These are phyloP conservation scores for Acanthamoeba castellanii DNA, from an alignment of 208 protist genomes.

Conservation along the genomic window DNA sequence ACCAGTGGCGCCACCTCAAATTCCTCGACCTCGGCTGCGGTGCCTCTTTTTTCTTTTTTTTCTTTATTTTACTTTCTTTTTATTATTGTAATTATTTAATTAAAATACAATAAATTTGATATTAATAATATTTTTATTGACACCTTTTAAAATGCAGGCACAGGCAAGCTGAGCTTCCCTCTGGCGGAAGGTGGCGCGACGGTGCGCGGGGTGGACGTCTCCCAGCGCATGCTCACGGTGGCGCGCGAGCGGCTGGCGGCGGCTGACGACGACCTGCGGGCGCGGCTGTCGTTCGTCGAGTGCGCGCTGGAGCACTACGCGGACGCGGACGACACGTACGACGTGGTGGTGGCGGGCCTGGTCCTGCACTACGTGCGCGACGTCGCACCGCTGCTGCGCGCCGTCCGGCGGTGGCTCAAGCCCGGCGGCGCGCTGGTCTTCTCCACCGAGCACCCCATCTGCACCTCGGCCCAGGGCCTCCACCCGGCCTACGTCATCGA, in stretches of 20 bases:
- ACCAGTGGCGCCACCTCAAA: background rate
- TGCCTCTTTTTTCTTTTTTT: background rate
- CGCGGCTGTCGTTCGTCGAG: background rate
- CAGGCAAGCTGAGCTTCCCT: constrained; percentile 17
- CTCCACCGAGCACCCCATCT: constrained; percentile 9
- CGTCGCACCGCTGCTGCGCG: background rate
- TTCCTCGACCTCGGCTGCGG: constrained; percentile 35
- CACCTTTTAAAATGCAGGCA: background rate
- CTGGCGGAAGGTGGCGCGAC: background rate
- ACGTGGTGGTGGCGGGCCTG: constrained; percentile 10
- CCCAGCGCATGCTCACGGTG: background rate
- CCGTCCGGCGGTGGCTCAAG: background rate
- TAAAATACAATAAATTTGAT: background rate
- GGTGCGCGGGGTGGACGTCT: background rate
- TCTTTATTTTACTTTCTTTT: background rate
- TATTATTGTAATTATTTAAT: background rate
- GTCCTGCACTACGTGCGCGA: constrained; percentile 32
- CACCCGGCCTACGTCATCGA: background rate
- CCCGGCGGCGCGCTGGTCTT: constrained; percentile 5
- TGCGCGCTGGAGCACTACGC: constrained; percentile 4
- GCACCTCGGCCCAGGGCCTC: constrained; percentile 5
- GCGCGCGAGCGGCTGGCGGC: background rate
- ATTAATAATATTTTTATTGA: background rate
- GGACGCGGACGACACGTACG: background rate
- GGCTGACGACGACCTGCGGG: background rate